Base-by-base conservation (phyloP, 768 basidiomycete species). In the Artomyces pyxidatus region DNA sequence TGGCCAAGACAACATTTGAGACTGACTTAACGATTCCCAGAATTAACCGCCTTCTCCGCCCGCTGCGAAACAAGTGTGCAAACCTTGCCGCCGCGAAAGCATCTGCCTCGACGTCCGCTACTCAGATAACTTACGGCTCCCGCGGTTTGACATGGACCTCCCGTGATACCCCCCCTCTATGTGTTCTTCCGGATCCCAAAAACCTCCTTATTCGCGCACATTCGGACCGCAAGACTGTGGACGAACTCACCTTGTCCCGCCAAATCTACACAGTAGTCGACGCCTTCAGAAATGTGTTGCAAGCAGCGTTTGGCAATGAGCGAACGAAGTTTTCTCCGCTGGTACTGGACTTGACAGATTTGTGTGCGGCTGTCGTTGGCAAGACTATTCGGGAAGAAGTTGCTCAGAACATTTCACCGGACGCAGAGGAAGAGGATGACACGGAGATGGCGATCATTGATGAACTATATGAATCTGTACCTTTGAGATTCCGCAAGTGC, bases 191-290 rank as follows among this genome's bases (percentile, higher is more conserved):
- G 11, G 63, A 67, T 14, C 68, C 73, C 3, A 62, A 67, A 17
- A 63, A 58, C 17, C 50, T 65, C 43, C 67, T 61, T 14, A 38
- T 59, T 44, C 68, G 65, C 35, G 56, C 68, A 16, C 62, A 64
- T 42, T 59, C 71, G 4, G 65, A 70, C 45, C 63, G 63, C 38
- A 56, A 62, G 19, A 63, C 59, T 30, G 49, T 61, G 42, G 67
- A 67, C 27, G 67, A 63, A 19, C 56, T 71, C 30, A 71, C 76
- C 46, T 64, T 78, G 26, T 71, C 77, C 8, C 68, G 68, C 30
- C 70, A 65, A 26, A 69, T 81, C 8, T 69, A 78, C 57, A 75
- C 74, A 12, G 69, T 83, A 14, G 67, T 76, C n/a, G 76, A 76
- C 52, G 72, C 73, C 45, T 83, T 79, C 62, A 69, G 66, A 42